Percentiles rank a stretch among this genome's conserved stretches.
Evolutionary conservation across 345 rosid species (phyloP).

Genomic region (Eucalyptus sp.): DNA sequence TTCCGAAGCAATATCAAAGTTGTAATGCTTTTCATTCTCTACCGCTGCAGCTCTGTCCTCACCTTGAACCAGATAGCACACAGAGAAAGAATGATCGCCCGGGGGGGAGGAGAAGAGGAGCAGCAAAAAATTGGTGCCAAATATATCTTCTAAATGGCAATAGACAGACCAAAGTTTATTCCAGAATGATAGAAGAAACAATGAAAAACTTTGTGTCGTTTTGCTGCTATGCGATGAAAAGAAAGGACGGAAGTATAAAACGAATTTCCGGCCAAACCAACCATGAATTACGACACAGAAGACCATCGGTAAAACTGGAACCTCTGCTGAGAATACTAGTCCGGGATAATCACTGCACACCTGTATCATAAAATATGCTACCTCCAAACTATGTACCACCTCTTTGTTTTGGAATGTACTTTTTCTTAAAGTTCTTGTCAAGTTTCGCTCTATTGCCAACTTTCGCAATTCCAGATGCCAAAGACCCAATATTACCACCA

Average conservation of each 20-base stretch:
- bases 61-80: neutral
- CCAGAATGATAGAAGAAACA: slow-evolving; percentile 1
- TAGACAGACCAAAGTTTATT: slow-evolving; percentile 14
- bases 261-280: slow-evolving; percentile 11
- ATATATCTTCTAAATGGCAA: neutral
- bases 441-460: slow-evolving; percentile 35
- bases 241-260: neutral
- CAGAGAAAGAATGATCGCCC: neutral
- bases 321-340: slow-evolving; percentile 37
- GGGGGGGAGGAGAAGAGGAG: neutral
- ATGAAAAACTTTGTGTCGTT: neutral
- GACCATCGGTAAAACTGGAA: slow-evolving; percentile 58
- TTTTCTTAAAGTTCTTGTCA: slow-evolving; percentile 59
- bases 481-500: neutral
- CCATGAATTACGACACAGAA: slow-evolving; percentile 22
- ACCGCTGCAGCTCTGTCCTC: neutral
- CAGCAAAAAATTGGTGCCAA: neutral
- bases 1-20: neutral
- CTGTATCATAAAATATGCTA: slow-evolving; percentile 8
- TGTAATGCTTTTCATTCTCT: neutral
- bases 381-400: neutral
- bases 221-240: slow-evolving; percentile 2
- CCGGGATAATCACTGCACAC: slow-evolving; percentile 27
- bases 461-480: slow-evolving; percentile 10
- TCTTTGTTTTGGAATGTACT: slow-evolving; percentile 71